phyloP scores from a whole-genome alignment of 2,329 filamentous ascomycete species.

The Fusarium compactum region DNA sequence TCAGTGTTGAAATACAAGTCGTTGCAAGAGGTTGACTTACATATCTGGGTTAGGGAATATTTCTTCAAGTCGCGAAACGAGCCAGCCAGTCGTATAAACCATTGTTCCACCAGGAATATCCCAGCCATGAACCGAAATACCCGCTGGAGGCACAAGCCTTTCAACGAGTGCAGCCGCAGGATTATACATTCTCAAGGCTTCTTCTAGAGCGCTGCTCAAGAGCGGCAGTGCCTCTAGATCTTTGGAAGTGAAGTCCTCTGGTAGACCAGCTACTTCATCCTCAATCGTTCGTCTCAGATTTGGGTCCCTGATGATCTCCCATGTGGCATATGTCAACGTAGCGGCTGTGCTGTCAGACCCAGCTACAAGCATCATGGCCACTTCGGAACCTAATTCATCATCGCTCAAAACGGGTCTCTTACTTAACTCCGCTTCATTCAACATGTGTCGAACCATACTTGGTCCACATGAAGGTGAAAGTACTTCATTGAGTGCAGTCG shows the following conservation, averaged over 20 bases:
- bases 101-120: constrained; percentile 3
- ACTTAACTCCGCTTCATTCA: neutral
- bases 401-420: neutral
- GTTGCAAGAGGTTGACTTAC: accelerated
- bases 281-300: neutral
- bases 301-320: constrained; percentile 1
- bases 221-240: neutral
- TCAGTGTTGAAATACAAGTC: neutral
- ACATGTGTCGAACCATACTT: neutral
- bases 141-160: neutral
- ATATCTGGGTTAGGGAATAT: neutral
- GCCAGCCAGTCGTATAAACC: constrained; percentile 19
- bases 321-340: constrained; percentile 9
- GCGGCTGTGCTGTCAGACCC: constrained; percentile 22
- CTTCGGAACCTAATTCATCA: constrained; percentile 14
- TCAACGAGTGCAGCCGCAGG: neutral
- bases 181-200: constrained; percentile 4
- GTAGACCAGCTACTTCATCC: neutral
- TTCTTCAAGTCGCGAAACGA: constrained; percentile 1
- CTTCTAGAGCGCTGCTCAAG: constrained; percentile 5
- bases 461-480: neutral
- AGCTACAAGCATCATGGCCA: constrained; percentile 10
- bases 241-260: neutral
- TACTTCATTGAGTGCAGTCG: neutral
- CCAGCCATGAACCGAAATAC: neutral